Evolutionary conservation across 179 eudicot species (phyloP), one percentile per base, ranked within the genome.

Genomic region (Gypsophila paniculata): DNA sequence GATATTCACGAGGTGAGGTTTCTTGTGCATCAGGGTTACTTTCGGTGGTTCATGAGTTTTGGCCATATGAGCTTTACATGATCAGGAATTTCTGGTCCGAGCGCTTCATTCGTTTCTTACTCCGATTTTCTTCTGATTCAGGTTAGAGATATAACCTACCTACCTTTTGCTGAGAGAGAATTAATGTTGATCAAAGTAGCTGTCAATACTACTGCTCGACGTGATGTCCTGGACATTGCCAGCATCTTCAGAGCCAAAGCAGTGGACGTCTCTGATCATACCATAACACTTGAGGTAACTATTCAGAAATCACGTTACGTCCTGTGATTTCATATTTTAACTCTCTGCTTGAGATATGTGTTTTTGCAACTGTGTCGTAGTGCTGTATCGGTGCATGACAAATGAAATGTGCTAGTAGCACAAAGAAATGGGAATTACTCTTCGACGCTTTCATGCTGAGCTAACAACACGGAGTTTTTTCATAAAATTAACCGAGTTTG

Each of bases 101-200:
- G 34, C 34, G 4, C 4, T 29, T 29, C 34, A 29, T 29, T 29
- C 34, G 34, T 75, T 58, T 53, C 60, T 32, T 14, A 58, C 7
- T 69, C 42, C 10, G 22, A 58, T 51, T 23, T 58, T 46, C 19
- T 25, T 58, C 19, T 65, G 52, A 46, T 75, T 51, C 87, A 92
- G 96, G 91, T 92, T 58, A 80, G 78, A 63, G 94, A 88, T 78
- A 65, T 92, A 25, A 90, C 94, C 12, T 88, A 88, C 72, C 61
- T 82, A 59, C 98, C 98, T 74, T 92, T 90, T 80, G 94, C 96
- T 74, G 98, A 92, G 84, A 84, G 98, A 44, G 98, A 90, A 74
- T 78, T 92, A 73, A 90, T 90, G 98, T 75, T 92, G 78, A 83
- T 92, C 51, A 92, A 92, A 80, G 81, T 88, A 65, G 96, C 98